Evolutionary conservation across 345 rosid species (phyloP), one percentile per base, ranked within the genome.

Genomic region (Arabidopsis arenosa): DNA sequence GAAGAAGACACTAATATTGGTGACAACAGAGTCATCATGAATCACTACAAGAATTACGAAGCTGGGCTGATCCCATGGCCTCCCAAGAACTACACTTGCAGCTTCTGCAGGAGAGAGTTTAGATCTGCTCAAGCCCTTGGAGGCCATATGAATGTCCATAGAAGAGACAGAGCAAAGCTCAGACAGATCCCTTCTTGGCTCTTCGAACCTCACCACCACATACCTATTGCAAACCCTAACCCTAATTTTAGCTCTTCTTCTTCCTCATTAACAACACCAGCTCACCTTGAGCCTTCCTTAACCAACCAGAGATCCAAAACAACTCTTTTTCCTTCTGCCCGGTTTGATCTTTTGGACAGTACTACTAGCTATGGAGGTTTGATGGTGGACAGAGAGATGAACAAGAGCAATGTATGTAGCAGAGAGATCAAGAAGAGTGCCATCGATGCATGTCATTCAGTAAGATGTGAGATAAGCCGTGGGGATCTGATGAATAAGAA

Each of bases 61-160:
- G 62, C 72, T 9, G 81, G 81, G 40, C 40, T 73, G 51, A 66
- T 78, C 64, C 78, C 81, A 68, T 83, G 85, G 88, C 85, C 88
- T 64, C 84, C 86, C 37, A 83, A 83, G 52, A 85, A 85, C 75
- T 87, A 85, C 74, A 60, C 76, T 47, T 87, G 91, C 67, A 85
- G 73, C 80, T 87, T 85, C 70, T 87, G 91, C 66, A 80, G 78
- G 70, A 76, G 89, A 75, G 84, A 81, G 26, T 87, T 87, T 70
- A 84, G 66, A 76, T 84, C 91, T 30, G 91, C 91, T 77, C 91
- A 87, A 83, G 91, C 91, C 47, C 87, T 88, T 57, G 92, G 92
- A 17, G 92, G 92, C n/a, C 92, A 88, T 66, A 88, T 86, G 92
- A 88, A 87, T 64, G 88, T 87, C n/a, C 92, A 88, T 60, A 84